Base-by-base conservation (phyloP, 805 yeast genomes). In the Candida maesae region DNA sequence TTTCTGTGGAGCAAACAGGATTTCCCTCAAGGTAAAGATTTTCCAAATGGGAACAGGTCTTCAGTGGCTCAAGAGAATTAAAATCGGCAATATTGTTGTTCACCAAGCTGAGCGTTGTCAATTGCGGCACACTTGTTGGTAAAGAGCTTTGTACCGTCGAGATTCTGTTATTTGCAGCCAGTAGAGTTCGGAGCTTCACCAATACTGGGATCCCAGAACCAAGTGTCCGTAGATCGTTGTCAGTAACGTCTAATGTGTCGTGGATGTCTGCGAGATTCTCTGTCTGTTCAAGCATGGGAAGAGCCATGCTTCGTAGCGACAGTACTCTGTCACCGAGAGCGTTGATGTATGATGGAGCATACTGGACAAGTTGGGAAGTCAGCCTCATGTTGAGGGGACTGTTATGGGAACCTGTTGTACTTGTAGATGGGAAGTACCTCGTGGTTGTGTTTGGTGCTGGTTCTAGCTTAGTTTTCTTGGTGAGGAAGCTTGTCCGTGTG, bases 201-300 rank as follows among this genome's bases (percentile, higher is more conserved):
- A 73, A 55, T n/a, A 36, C 32, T 0, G 81, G 86, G 66, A 68
- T 2, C 13, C 73, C 69, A 9, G 38, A 27, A 4, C 45, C 46
- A 6, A 91, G 49, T 3, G 67, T 68, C 1, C 70, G 61, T n/a
- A 91, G 63, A 25, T 77, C 81, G 61, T 91, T 91, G 54, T 83
- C 81, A 1, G 91, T 77, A 24, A 91, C 56, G 58, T 91, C 97
- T 3, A 91, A 61, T 13, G 71, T 76, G 45, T 71, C 81, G 25
- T 47, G 40, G 30, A 54, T 65, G 57, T 71, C 76, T 39, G 55
- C 59, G 1, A 70, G 55, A 3, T 59, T 63, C 2, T 69, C 68
- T 2, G 76, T 51, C 39, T 68, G 67, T 41, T 73, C 80, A 11
- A 78, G 54, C 4, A 61, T 52, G 0, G 77, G 63, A 4, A 74